A percentile compares a stretch with the other conserved stretches of the same genome.
These are phyloP conservation scores for Stentor roeselii DNA, from an alignment of 73 alveolate genomes.

Conservation along the genomic window DNA sequence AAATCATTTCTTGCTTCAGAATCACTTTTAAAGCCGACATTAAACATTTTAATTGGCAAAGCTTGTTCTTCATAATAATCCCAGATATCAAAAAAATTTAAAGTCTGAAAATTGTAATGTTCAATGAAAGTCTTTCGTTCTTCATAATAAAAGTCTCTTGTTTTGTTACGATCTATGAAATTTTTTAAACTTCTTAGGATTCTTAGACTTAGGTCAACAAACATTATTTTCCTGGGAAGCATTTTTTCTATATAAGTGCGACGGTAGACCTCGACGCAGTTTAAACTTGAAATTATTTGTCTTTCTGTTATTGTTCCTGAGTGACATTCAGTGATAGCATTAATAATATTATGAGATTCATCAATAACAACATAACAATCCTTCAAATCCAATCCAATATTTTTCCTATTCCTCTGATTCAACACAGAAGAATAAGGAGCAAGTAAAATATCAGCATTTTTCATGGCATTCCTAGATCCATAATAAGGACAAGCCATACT, in stretches of 20 bases:
- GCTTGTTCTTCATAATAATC: background rate
- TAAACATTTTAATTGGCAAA: background rate
- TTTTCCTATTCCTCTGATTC: constrained; percentile 55
- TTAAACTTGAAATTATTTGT: background rate
- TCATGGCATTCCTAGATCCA: constrained; percentile 60
- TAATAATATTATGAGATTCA: constrained; percentile 39
- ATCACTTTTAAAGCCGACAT: background rate
- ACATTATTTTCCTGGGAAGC: background rate
- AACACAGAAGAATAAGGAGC: constrained; percentile 82
- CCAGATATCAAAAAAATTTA: background rate
- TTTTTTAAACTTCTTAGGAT: background rate
- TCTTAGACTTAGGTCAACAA: background rate
- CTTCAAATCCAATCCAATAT: constrained; percentile 24
- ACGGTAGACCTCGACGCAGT: background rate
- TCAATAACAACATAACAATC: constrained; percentile 33
- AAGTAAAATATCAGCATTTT: constrained; percentile 76
- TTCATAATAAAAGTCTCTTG: background rate
- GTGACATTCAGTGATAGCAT: constrained; percentile 34
- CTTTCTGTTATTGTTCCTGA: background rate
- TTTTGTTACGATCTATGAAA: background rate
- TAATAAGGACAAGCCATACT: constrained; percentile 82
- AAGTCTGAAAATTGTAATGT: background rate
- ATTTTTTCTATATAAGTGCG: background rate
- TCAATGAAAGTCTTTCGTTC: background rate
- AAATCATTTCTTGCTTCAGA: too few relatives aligned